A percentile compares a stretch with the other conserved stretches of the same genome.
Conservation (phyloP, 2,329 filamentous ascomycete species). For the Sporothrix inflata region DNA sequence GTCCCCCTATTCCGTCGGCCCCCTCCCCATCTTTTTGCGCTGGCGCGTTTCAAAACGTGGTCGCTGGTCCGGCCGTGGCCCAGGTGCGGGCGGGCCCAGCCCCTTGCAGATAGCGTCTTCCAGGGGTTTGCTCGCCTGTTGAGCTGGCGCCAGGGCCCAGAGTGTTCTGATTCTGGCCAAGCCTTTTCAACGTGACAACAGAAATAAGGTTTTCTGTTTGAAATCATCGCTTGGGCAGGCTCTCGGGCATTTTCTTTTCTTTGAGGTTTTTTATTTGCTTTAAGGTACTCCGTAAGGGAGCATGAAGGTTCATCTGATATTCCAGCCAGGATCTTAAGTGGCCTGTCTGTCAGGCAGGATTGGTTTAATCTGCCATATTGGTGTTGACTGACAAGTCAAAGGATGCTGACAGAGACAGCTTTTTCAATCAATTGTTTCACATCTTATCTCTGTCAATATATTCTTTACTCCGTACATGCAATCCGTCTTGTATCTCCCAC, state of each 20-base stretch:
- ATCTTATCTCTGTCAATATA: background rate
- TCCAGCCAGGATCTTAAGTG: background rate
- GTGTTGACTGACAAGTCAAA: background rate
- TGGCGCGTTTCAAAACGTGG: conserved; percentile 26
- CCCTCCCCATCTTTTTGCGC: background rate
- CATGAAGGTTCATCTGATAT: conserved; percentile 1
- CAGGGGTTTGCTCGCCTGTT: background rate
- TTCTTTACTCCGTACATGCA: too few species aligned
- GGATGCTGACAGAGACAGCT: background rate
- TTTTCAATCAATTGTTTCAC: background rate
- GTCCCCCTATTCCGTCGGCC: background rate
- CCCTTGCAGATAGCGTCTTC: background rate
- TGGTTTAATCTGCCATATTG: background rate
- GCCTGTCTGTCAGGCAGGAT: background rate
- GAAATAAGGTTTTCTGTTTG: background rate
- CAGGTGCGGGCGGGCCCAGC: background rate
- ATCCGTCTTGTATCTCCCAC: background rate
- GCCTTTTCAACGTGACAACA: background rate
- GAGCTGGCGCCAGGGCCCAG: background rate
- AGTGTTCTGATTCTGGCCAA: conserved; percentile 6
- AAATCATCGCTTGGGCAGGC: too few species aligned
- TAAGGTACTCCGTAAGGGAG: background rate
- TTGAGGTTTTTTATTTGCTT: background rate
- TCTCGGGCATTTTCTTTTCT: background rate
- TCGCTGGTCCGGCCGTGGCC: background rate